Conservation (phyloP, 495 filamentous ascomycete species). For the Neurospora sp. region DNA sequence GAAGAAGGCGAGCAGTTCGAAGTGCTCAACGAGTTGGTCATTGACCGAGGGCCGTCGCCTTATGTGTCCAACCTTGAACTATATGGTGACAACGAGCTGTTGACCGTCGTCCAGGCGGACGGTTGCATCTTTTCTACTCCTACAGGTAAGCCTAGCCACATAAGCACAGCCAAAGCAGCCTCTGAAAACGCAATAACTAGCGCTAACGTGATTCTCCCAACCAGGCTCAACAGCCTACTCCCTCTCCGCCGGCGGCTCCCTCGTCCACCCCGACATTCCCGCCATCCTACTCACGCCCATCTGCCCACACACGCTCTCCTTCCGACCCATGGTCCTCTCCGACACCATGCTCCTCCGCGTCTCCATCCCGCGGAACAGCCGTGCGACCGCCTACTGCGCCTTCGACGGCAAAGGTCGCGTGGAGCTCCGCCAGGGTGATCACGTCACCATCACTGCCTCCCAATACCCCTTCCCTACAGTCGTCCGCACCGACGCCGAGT, state of each 20-base stretch:
- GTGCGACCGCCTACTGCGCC: slow-evolving; percentile 86
- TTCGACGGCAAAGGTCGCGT: slow-evolving; percentile 95
- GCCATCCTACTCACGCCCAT: slow-evolving; percentile 96
- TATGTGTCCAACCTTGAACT: slow-evolving; percentile 94
- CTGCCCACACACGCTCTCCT: slow-evolving; percentile 92
- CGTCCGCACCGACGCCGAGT: slow-evolving; percentile 67
- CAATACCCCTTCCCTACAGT: slow-evolving; percentile 96
- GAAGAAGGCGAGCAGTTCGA: slow-evolving; percentile 82
- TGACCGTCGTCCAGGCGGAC: slow-evolving; percentile 92
- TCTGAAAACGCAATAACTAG: background rate
- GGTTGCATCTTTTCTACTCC: slow-evolving; percentile 96
- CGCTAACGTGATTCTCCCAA: slow-evolving; percentile 1
- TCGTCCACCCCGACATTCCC: slow-evolving; percentile 94
- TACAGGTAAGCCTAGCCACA: slow-evolving; percentile 49
- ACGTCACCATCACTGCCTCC: slow-evolving; percentile 86
- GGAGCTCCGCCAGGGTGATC: slow-evolving; percentile 83
- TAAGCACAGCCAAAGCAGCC: background rate
- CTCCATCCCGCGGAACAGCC: slow-evolving; percentile 70
- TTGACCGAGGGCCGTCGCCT: slow-evolving; percentile 91
- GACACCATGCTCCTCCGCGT: slow-evolving; percentile 86
- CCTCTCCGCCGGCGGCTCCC: slow-evolving; percentile 86
- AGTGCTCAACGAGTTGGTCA: slow-evolving; percentile 94
- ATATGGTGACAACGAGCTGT: slow-evolving; percentile 83
- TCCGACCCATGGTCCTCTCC: slow-evolving; percentile 97
- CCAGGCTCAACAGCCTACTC: slow-evolving; percentile 86